These are phyloP conservation scores for Phytopythium sindhum DNA, from an alignment of 352 stramenopile species.

Conservation along the genomic window DNA sequence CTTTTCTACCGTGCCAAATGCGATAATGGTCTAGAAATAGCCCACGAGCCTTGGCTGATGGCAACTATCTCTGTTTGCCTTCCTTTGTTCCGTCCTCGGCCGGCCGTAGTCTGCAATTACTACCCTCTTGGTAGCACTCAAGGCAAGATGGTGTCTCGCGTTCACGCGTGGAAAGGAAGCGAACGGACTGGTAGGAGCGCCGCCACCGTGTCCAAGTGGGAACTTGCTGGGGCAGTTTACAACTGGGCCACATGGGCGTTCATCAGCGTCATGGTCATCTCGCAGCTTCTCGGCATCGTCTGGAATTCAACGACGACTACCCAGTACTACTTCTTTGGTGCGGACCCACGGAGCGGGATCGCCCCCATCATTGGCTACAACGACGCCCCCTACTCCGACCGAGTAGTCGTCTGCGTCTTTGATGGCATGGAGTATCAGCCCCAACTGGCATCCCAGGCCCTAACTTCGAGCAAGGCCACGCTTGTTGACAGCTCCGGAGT, in stretches of 20 bases:
- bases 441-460: constrained; percentile 17
- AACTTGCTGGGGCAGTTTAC: constrained; percentile 7
- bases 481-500: constrained; percentile 8
- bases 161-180: background rate
- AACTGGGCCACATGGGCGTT: constrained; percentile 28
- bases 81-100: background rate
- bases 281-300: constrained; percentile 23
- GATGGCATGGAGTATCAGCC: constrained; percentile 16
- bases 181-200: background rate
- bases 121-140: too few species aligned
- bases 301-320: constrained; percentile 2
- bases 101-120: background rate
- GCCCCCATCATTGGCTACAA: constrained; percentile 21
- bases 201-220: background rate
- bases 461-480: background rate
- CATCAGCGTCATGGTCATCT: constrained; percentile 17
- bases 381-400: constrained; percentile 36
- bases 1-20: too few species aligned
- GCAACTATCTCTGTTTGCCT: too few species aligned
- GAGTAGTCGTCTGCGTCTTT: constrained; percentile 22
- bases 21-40: too few species aligned
- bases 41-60: too few species aligned
- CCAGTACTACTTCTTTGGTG: constrained; percentile 4
- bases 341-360: constrained; percentile 1
- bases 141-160: background rate